Conservation (phyloP, 2,329 filamentous ascomycete species). For the Clonostachys sp. region DNA sequence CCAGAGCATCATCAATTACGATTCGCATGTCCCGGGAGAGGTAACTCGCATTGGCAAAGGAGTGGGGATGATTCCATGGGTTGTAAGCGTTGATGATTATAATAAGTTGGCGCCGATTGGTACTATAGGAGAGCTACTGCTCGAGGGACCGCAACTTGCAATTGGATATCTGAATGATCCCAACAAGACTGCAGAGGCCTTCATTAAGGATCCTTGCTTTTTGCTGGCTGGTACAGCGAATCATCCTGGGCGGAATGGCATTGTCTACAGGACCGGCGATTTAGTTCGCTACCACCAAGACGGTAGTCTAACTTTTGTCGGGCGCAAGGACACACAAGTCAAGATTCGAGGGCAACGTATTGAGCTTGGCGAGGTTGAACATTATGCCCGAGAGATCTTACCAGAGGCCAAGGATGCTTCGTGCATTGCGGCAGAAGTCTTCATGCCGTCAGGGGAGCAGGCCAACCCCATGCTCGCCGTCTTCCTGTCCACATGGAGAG, state of each 20-base stretch:
- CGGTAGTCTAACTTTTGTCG: conserved; percentile 16
- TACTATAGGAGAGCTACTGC: conserved; percentile 10
- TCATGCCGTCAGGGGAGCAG: no score
- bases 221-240: conserved; percentile 4
- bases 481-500: no score
- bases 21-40: background rate
- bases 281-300: conserved; percentile 10
- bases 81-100: conserved; percentile 6
- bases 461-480: no score
- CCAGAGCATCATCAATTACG: background rate
- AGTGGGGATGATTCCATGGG: conserved; percentile 13
- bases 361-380: conserved; percentile 19
- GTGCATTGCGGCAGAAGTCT: no score
- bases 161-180: conserved; percentile 39
- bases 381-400: conserved; percentile 4
- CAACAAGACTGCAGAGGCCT: conserved; percentile 16
- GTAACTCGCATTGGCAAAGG: conserved; percentile 34
- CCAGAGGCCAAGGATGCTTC: no score
- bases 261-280: conserved; percentile 19
- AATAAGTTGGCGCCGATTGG: conserved; percentile 9
- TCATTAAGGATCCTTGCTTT: conserved; percentile 8
- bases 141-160: conserved; percentile 28
- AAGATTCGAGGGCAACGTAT: conserved; percentile 22
- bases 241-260: background rate
- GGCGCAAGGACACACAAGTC: conserved; percentile 16